Evolutionary conservation across 768 basidiomycete genomes (phyloP), one percentile per base, ranked within the genome.

Genomic region (Podaxis sp.): DNA sequence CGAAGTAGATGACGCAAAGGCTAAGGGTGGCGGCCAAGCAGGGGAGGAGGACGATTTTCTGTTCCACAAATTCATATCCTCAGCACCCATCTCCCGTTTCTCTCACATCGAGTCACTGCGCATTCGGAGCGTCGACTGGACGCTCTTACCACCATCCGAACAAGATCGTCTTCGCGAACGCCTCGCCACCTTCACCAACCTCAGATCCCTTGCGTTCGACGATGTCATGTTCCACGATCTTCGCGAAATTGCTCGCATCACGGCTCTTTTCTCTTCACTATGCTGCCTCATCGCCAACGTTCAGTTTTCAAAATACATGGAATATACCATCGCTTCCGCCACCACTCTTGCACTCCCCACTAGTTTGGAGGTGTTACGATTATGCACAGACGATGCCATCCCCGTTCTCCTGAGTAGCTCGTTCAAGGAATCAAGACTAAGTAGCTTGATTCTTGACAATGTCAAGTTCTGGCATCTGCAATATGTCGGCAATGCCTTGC

Each of bases 71-170:
- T 66, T 65, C 48, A 64, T 72, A 64, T 49, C 67, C 30, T 60
- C 56, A 28, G 64, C 63, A n/a, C 63, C 64, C 36, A 57, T 70
- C 11, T 64, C 66, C 42, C 66, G 65, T 59, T 65, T 71, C 61
- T 62, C 62, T 2, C 62, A 65, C 19, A 66, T 73, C 24, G 57
- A 58, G 30, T 67, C 71, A 2, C 57, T 73, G 39, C 63, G 67
- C 57, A 64, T 74, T 24, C 67, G 65, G 55, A 71, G 71, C 53
- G 69, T 73, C 15, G 71, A 74, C 63, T 74, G 73, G 73, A 74
- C 73, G 8, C 38, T 65, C 12, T 63, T 73, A 13, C 59, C 68
- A 30, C 64, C 67, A 26, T 22, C 60, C 2, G 63, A 70, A 38
- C 71, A 68, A 52, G 48, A 40, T 9, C 53, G 52, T 8, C 49